These are phyloP conservation scores for Citrullus colocynthis DNA, from an alignment of 306 rosid genomes.

Conservation along the genomic window DNA sequence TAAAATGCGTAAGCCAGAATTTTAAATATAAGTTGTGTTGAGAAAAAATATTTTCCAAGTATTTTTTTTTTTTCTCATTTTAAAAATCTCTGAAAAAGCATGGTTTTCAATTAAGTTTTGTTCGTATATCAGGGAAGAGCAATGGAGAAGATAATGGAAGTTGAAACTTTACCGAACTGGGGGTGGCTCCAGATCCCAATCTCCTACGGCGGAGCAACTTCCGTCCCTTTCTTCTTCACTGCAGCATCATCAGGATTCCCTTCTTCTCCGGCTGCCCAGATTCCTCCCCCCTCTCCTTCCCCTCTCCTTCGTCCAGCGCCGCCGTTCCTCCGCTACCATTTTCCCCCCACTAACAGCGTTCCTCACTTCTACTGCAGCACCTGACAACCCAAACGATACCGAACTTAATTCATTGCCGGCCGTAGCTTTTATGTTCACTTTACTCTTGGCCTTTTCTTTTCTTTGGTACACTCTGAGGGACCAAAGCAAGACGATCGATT, in stretches of 20 bases:
- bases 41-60: too few relatives aligned
- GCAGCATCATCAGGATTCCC: slow-evolving; percentile 99
- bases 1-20: too few relatives aligned
- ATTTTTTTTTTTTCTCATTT: too few relatives aligned
- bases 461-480: neutral
- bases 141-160: slow-evolving; percentile 52
- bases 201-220: slow-evolving; percentile 35
- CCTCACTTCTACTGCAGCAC: neutral
- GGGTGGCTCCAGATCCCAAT: slow-evolving; percentile 53
- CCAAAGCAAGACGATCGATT: neutral
- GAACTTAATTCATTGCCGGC: too few relatives aligned
- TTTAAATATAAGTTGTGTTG: too few relatives aligned
- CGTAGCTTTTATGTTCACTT: too few relatives aligned
- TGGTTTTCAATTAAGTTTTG: too few relatives aligned
- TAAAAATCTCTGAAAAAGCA: too few relatives aligned
- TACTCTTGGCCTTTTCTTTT: neutral
- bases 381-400: neutral
- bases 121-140: slow-evolving; percentile 47
- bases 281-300: slow-evolving; percentile 29
- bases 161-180: slow-evolving; percentile 38
- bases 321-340: slow-evolving; percentile 19
- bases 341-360: neutral
- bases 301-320: slow-evolving; percentile 27
- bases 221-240: slow-evolving; percentile 52
- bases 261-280: slow-evolving; percentile 20